These are phyloP conservation scores for Debaryomyces sp. DNA, from an alignment of 1,139 yeast species.

Conservation along the genomic window DNA sequence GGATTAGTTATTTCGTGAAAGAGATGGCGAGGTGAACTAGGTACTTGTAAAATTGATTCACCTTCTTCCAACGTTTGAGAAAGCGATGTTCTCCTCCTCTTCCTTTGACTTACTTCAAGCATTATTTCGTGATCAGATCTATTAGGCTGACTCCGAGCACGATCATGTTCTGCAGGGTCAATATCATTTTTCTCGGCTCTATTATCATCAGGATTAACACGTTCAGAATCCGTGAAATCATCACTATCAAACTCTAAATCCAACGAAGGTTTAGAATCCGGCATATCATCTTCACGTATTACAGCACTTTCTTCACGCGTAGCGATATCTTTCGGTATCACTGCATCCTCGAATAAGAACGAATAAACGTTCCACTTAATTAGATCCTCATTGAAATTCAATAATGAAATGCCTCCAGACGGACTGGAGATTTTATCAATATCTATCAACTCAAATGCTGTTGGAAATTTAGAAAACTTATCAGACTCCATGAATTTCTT, in stretches of 20 bases:
- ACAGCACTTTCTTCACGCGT: not conserved
- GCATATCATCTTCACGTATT: not conserved
- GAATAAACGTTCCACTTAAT: conserved; percentile 22
- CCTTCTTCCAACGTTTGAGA: not conserved
- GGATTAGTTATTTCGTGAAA: not conserved
- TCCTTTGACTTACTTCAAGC: conserved; percentile 17
- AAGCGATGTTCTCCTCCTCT: not conserved
- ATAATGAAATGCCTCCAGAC: not conserved
- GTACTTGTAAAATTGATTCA: not conserved
- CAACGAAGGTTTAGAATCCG: not conserved
- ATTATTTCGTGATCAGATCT: conserved; percentile 18
- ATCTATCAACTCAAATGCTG: conserved; percentile 33
- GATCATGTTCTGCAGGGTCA: conserved; percentile 1
- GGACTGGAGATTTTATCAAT: not conserved
- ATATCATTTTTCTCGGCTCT: not conserved
- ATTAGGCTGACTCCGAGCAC: conserved; percentile 8
- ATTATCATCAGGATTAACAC: not conserved
- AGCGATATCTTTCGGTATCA: not conserved
- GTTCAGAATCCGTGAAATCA: conserved; percentile 5
- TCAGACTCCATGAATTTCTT: conserved; percentile 14
- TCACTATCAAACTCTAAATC: conserved; percentile 4
- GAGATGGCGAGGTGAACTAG: not conserved
- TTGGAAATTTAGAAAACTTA: conserved; percentile 20
- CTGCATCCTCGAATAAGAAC: conserved; percentile 12
- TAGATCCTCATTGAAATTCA: conserved; percentile 21